Percentiles rank a stretch among this genome's conserved stretches.
Conservation (phyloP, 768 basidiomycete species). For the Daedaleopsis sinensis region DNA sequence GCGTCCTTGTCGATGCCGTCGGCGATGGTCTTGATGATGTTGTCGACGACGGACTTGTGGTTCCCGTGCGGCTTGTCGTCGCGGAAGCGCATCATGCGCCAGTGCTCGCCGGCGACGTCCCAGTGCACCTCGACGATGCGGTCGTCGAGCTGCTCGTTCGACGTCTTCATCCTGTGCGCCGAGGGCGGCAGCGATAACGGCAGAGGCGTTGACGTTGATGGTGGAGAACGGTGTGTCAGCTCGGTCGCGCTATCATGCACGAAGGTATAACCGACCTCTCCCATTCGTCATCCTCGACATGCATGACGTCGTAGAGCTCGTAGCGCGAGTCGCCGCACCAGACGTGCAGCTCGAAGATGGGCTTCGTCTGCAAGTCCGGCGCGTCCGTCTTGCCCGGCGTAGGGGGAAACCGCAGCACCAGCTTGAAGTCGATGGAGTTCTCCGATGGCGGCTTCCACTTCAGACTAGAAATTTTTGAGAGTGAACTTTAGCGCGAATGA, state of each 20-base stretch:
- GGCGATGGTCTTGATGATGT: constrained; percentile 87
- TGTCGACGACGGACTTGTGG: constrained; percentile 80
- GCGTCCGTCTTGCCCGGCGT: constrained; percentile 47
- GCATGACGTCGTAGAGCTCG: constrained; percentile 84
- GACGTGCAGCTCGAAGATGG: constrained; percentile 79
- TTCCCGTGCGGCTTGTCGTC: constrained; percentile 96
- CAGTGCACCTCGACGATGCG: constrained; percentile 94
- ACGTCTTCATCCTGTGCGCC: constrained; percentile 70
- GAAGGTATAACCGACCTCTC: constrained; percentile 57
- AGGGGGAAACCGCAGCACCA: constrained; percentile 91
- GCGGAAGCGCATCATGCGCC: constrained; percentile 93
- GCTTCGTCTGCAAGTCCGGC: constrained; percentile 86
- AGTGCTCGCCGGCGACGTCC: constrained; percentile 65
- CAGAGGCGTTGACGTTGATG: no score
- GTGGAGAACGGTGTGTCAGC: no score
- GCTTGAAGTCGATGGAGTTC: constrained; percentile 97
- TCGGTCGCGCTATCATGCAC: no score
- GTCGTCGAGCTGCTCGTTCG: constrained; percentile 89
- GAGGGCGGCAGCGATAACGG: no score
- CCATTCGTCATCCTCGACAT: constrained; percentile 91
- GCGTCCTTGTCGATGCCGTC: constrained; percentile 92
- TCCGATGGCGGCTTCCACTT: constrained; percentile 99
- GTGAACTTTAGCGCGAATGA: not conserved
- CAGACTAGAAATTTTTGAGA: constrained; percentile 51
- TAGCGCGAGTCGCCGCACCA: constrained; percentile 83